phyloP scores from a whole-genome alignment of 768 basidiomycete species.

The Suillus bovinus region DNA sequence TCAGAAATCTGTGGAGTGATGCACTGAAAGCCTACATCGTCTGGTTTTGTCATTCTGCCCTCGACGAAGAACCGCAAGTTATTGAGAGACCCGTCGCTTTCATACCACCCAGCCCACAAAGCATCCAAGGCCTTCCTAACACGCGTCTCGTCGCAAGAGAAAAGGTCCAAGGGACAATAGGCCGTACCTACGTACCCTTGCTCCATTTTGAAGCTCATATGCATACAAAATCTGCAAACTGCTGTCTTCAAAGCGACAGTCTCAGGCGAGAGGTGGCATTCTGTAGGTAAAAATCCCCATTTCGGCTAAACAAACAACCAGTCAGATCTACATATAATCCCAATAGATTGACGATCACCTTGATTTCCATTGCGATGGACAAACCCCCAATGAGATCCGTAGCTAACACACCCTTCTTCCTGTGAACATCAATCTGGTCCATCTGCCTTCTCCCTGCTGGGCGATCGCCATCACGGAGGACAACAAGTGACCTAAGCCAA shows the following conservation, averaged over 20 bases:
- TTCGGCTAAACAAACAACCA: constrained; percentile 66
- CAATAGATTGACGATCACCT: constrained; percentile 50
- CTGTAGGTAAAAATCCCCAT: constrained; percentile 89
- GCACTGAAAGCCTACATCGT: constrained; percentile 46
- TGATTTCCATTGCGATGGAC: constrained; percentile 81
- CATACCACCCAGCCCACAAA: constrained; percentile 75
- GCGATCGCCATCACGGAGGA: constrained; percentile 47
- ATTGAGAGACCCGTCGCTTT: constrained; percentile 66
- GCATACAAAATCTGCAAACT: constrained; percentile 93
- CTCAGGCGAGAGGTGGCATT: constrained; percentile 55
- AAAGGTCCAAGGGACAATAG: constrained; percentile 93
- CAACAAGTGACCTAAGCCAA: constrained; percentile 64
- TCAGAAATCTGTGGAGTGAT: background rate
- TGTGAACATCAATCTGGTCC: constrained; percentile 59
- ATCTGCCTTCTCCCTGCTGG: constrained; percentile 54
- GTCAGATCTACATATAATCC: constrained; percentile 7
- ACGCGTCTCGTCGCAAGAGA: constrained; percentile 65
- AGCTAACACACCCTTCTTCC: constrained; percentile 66
- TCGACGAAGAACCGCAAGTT: constrained; percentile 80
- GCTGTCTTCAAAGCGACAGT: constrained; percentile 61
- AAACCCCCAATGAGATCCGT: constrained; percentile 74
- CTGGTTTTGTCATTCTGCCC: constrained; percentile 60
- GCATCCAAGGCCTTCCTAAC: constrained; percentile 60
- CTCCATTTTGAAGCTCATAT: constrained; percentile 54
- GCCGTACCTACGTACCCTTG: constrained; percentile 33